phyloP scores from a whole-genome alignment of 805 yeast species.

The Kluyveromyces lactis region DNA sequence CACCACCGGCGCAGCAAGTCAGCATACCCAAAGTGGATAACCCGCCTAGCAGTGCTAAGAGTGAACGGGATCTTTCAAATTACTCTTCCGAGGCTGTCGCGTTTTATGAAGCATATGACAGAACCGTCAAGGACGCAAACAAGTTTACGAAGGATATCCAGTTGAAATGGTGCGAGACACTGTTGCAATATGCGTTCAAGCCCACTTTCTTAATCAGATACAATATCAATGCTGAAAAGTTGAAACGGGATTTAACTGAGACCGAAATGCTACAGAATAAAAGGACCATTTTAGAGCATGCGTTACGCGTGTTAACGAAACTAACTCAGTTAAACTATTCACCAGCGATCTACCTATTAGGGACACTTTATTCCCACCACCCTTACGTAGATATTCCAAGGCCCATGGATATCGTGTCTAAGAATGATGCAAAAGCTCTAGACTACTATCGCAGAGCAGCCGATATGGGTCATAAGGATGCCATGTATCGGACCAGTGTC shows the following conservation, averaged over 20 bases:
- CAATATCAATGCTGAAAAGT: constrained; percentile 40
- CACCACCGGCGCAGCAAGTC: not conserved
- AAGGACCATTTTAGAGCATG: constrained; percentile 46
- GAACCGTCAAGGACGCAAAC: constrained; percentile 20
- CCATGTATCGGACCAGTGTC: constrained; percentile 62
- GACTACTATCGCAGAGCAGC: constrained; percentile 55
- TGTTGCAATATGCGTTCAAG: constrained; percentile 40
- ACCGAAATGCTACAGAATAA: constrained; percentile 44
- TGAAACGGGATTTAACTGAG: constrained; percentile 31
- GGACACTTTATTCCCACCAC: constrained; percentile 51
- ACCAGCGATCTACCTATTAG: constrained; percentile 52
- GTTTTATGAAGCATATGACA: constrained; percentile 19
- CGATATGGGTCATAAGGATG: constrained; percentile 45
- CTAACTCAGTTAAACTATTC: constrained; percentile 41
- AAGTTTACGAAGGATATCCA: constrained; percentile 45
- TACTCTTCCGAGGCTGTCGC: constrained; percentile 14
- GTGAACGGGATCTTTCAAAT: constrained; percentile 9
- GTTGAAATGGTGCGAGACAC: constrained; percentile 51
- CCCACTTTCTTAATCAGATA: constrained; percentile 35
- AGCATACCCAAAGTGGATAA: not conserved
- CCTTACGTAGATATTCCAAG: constrained; percentile 34
- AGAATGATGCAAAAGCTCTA: constrained; percentile 54
- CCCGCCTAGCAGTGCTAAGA: not conserved
- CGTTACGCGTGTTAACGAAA: constrained; percentile 52
- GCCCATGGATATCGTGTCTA: constrained; percentile 40